A percentile compares a stretch with the other conserved stretches of the same genome.
phyloP scores from a whole-genome alignment of 2,329 filamentous ascomycete species.

The Trichoderma sp. region DNA sequence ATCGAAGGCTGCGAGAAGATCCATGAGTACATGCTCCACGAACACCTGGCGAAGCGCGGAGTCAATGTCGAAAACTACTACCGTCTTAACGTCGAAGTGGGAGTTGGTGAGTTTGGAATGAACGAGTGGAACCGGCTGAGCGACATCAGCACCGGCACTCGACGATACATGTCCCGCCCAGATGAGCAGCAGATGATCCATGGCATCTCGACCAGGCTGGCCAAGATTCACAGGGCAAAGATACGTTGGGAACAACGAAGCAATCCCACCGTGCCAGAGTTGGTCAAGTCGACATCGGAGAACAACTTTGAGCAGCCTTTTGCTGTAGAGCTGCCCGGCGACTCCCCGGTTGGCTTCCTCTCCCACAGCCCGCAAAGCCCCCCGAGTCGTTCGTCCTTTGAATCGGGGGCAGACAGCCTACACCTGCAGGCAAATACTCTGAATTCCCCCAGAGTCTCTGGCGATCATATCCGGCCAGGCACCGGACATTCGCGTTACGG shows the following conservation, averaged over 20 bases:
- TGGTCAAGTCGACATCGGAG: constrained; percentile 41
- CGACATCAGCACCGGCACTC: constrained; percentile 90
- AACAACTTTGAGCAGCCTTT: constrained; percentile 45
- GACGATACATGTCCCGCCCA: constrained; percentile 72
- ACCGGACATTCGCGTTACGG: constrained; percentile 30
- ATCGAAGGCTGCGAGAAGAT: constrained; percentile 94
- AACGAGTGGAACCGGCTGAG: constrained; percentile 95
- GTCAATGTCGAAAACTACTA: constrained; percentile 91
- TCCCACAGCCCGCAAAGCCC: constrained; percentile 38
- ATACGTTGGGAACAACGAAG: constrained; percentile 60
- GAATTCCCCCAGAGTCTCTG: constrained; percentile 51
- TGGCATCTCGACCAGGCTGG: constrained; percentile 74
- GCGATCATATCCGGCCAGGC: constrained; percentile 42
- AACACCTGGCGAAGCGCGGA: constrained; percentile 71
- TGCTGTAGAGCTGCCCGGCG: constrained; percentile 58
- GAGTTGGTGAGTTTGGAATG: constrained; percentile 96
- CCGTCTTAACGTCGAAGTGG: constrained; percentile 93
- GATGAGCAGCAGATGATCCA: constrained; percentile 76
- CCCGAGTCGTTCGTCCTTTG: constrained; percentile 52
- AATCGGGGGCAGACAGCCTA: constrained; percentile 53
- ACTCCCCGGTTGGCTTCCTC: constrained; percentile 42
- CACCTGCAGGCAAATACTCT: constrained; percentile 37
- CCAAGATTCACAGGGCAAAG: constrained; percentile 77
- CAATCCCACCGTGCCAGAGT: constrained; percentile 41
- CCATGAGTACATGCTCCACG: constrained; percentile 79